phyloP scores from a whole-genome alignment of 2,329 filamentous ascomycete species.

The Claviceps sp. region DNA sequence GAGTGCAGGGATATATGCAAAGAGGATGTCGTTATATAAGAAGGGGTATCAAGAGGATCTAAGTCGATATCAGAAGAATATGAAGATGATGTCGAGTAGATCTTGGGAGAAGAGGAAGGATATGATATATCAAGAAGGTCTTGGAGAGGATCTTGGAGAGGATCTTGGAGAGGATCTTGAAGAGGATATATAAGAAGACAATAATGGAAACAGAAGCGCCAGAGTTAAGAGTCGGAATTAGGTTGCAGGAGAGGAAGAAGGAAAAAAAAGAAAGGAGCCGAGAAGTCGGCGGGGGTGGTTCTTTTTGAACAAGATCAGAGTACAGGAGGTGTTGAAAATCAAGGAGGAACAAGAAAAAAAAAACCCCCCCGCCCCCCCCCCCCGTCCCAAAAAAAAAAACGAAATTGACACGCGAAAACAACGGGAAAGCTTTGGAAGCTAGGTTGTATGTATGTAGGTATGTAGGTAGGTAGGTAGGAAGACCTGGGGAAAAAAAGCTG shows the following conservation, averaged over 20 bases:
- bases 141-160: too few relatives aligned
- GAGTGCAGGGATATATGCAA: neutral
- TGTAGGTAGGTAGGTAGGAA: neutral
- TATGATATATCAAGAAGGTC: too few relatives aligned
- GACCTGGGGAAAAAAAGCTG: neutral
- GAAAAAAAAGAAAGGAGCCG: constrained; percentile 15
- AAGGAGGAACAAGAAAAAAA: constrained; percentile 6
- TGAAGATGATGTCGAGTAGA: too few relatives aligned
- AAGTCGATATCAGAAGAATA: constrained; percentile 38
- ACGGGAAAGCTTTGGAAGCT: constrained; percentile 1
- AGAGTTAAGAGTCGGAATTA: neutral
- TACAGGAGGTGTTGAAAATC: constrained; percentile 16
- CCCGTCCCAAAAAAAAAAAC: neutral
- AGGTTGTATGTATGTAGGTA: too few relatives aligned
- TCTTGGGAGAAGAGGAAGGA: too few relatives aligned
- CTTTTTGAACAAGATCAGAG: constrained; percentile 4
- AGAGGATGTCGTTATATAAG: too few relatives aligned
- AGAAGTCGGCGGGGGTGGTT: constrained; percentile 6
- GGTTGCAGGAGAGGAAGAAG: neutral
- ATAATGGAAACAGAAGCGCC: neutral
- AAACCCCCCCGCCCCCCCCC: constrained; percentile 11
- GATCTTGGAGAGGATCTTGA: too few relatives aligned
- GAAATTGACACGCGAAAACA: neutral
- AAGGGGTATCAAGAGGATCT: constrained; percentile 5
- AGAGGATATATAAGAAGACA: neutral